A percentile compares a stretch with the other conserved stretches of the same genome.
These are phyloP conservation scores for Golubevia sp. DNA, from an alignment of 1,284 basidiomycete genomes.

Conservation along the genomic window DNA sequence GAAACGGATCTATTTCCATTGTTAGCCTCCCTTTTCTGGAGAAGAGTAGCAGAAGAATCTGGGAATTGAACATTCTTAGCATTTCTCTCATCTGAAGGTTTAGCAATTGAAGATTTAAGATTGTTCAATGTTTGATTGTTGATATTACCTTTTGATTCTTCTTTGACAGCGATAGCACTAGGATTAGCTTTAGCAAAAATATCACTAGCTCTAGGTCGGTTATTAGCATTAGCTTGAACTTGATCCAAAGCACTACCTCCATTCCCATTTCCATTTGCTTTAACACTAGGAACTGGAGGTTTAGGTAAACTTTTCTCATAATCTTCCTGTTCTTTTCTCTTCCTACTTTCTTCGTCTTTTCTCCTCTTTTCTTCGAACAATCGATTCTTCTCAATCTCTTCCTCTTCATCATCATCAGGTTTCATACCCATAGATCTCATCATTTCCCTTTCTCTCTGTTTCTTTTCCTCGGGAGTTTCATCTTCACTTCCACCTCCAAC, in stretches of 20 bases:
- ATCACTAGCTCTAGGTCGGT: constrained; percentile 28
- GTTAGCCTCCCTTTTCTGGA: too few relatives aligned
- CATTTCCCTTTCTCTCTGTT: constrained; percentile 33
- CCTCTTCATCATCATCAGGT: constrained; percentile 32
- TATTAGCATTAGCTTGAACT: constrained; percentile 5
- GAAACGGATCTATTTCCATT: not conserved
- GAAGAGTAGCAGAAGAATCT: not conserved
- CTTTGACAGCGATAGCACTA: not conserved
- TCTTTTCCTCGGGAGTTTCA: constrained; percentile 16
- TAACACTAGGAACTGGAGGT: constrained; percentile 7
- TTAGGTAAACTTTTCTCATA: constrained; percentile 10
- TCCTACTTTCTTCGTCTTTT: not conserved
- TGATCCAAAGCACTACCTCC: not conserved
- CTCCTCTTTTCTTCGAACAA: constrained; percentile 9
- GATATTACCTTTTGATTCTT: not conserved
- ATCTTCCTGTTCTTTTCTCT: not conserved
- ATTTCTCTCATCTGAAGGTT: not conserved
- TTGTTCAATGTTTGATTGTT: constrained; percentile 6
- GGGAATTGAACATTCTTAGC: not conserved
- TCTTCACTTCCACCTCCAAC: constrained; percentile 2
- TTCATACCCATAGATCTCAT: constrained; percentile 40
- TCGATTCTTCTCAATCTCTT: constrained; percentile 31
- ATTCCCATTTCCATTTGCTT: not conserved
- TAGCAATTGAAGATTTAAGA: not conserved
- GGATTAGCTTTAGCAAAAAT: constrained; percentile 19